These are phyloP conservation scores for Clausena lansium DNA, from an alignment of 345 rosid genomes.

Conservation along the genomic window DNA sequence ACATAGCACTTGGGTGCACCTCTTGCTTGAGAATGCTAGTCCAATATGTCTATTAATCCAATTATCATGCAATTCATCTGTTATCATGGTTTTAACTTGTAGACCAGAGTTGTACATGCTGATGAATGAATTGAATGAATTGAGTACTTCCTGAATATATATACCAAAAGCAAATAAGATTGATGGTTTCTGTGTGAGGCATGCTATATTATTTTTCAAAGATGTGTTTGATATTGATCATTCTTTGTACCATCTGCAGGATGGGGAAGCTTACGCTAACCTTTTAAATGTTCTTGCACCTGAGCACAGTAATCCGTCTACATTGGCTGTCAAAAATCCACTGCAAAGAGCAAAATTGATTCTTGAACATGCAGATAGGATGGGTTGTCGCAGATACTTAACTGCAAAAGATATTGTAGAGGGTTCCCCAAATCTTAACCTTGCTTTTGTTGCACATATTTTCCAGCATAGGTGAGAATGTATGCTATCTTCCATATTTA, in stretches of 20 bases:
- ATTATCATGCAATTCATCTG: neutral
- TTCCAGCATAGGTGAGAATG: constrained; percentile 89
- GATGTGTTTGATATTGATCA: constrained; percentile 10
- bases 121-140: neutral
- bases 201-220: neutral
- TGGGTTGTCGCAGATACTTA: constrained; percentile 97
- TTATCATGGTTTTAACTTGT: neutral
- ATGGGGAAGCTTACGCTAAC: constrained; percentile 94
- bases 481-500: neutral
- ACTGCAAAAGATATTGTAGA: constrained; percentile 94
- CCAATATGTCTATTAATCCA: neutral
- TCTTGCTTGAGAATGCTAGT: neutral
- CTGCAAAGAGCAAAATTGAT: constrained; percentile 76
- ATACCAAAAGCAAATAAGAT: neutral
- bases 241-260: constrained; percentile 50
- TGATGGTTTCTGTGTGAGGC: neutral
- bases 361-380: constrained; percentile 94
- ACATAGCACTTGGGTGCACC: neutral
- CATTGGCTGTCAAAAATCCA: constrained; percentile 47
- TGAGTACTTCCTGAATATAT: neutral
- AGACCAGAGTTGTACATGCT: neutral
- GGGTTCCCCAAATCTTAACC: constrained; percentile 96
- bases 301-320: constrained; percentile 69
- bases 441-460: constrained; percentile 95
- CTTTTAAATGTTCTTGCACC: constrained; percentile 92